Evolutionary conservation across 148 eudicot genomes (phyloP).

Genomic region (Fagopyrum esculentum): DNA sequence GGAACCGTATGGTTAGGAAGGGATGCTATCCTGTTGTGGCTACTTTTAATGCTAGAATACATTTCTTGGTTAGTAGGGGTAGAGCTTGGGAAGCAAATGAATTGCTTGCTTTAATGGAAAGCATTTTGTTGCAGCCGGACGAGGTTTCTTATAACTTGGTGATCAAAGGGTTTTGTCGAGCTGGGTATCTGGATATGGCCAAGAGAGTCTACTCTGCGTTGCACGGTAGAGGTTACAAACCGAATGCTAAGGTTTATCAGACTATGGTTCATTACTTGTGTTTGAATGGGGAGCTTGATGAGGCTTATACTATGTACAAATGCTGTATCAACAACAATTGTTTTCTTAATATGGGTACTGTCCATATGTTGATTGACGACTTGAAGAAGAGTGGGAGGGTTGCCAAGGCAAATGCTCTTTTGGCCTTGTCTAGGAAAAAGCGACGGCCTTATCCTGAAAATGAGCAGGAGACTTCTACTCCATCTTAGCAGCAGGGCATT

Average conservation of each 20-base stretch:
- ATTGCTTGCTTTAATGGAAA: conserved; percentile 47
- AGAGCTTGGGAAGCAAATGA: conserved; percentile 75
- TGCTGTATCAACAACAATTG: conserved; percentile 56
- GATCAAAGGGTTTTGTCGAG: conserved; percentile 69
- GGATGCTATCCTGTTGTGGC: conserved; percentile 72
- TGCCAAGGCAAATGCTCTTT: conserved; percentile 46
- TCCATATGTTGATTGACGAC: conserved; percentile 52
- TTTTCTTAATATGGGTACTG: conserved; percentile 50
- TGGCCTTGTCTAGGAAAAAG: conserved; percentile 38
- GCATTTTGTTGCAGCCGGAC: conserved; percentile 45
- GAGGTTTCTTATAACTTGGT: conserved; percentile 80
- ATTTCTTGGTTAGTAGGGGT: conserved; percentile 55
- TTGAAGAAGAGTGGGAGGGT: conserved; percentile 39
- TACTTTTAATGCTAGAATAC: conserved; percentile 82
- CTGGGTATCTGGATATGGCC: conserved; percentile 68
- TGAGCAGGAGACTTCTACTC: conserved; percentile 41
- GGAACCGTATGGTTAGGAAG: conserved; percentile 75
- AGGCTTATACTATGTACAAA: conserved; percentile 68
- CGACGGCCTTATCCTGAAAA: conserved; percentile 37
- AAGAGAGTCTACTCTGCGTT: conserved; percentile 59
- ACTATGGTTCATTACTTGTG: conserved; percentile 87
- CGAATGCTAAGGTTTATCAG: conserved; percentile 64
- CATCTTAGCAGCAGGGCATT: conserved; percentile 19
- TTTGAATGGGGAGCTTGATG: conserved; percentile 44
- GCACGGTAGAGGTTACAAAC: conserved; percentile 43